phyloP scores from a whole-genome alignment of 495 filamentous ascomycete genomes.

The Daldinia loculata region DNA sequence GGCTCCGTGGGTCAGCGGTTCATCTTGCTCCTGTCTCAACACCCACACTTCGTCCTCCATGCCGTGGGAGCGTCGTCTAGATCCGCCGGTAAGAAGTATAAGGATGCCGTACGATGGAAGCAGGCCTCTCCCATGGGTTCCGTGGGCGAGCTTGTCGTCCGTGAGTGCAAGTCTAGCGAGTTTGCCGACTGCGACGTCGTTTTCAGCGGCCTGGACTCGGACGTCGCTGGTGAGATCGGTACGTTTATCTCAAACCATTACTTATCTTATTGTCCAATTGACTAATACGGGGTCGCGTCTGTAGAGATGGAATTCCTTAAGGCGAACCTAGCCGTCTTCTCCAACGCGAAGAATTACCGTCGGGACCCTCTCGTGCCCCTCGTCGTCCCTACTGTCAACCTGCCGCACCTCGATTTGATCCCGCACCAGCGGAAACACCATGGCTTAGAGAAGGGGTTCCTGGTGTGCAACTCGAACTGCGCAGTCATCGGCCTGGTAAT shows the following conservation, averaged over 20 bases:
- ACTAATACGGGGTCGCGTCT: not conserved
- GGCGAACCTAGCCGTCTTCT: slow-evolving; percentile 81
- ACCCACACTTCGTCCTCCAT: slow-evolving; percentile 78
- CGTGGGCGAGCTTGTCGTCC: slow-evolving; percentile 74
- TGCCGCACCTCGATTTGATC: slow-evolving; percentile 78
- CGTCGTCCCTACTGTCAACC: slow-evolving; percentile 85
- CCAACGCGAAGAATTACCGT: slow-evolving; percentile 90
- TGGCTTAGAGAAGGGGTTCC: slow-evolving; percentile 76
- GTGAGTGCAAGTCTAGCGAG: slow-evolving; percentile 75
- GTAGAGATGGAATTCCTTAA: slow-evolving; percentile 81
- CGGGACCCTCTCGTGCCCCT: slow-evolving; percentile 83
- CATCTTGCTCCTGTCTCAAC: slow-evolving; percentile 80
- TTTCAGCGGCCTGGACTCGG: slow-evolving; percentile 85
- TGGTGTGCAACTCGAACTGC: slow-evolving; percentile 92
- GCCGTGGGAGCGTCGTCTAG: slow-evolving; percentile 81
- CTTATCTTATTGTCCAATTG: not conserved
- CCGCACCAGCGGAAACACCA: slow-evolving; percentile 75
- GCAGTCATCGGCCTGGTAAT: slow-evolving; percentile 89
- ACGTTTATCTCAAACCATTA: slow-evolving; percentile 36
- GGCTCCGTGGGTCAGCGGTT: slow-evolving; percentile 89
- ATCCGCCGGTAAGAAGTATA: slow-evolving; percentile 83
- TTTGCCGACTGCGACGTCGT: slow-evolving; percentile 88
- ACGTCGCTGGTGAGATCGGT: slow-evolving; percentile 83
- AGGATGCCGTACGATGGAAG: slow-evolving; percentile 86
- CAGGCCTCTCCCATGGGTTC: slow-evolving; percentile 76